Evolutionary conservation across 176 grass and related monocot genomes (phyloP), one percentile per base, ranked within the genome.

Genomic region (Chrysopogon serrulatus): DNA sequence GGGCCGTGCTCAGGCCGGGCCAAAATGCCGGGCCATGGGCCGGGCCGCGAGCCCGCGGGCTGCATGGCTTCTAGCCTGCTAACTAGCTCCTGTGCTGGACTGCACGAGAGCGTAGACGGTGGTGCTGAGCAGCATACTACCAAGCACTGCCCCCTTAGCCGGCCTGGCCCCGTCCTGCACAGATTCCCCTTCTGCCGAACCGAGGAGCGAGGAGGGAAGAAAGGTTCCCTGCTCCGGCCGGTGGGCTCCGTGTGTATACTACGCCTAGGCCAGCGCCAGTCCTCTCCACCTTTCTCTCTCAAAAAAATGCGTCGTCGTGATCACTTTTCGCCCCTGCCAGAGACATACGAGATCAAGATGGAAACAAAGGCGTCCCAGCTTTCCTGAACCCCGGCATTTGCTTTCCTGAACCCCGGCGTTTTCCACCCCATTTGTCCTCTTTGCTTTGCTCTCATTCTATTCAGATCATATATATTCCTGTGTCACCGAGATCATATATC

Each of bases 111-210:
- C 47, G 44, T 51, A 74, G 68, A 28, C 21, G 21, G 10, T 49
- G 28, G 14, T 27, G 40, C 68, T 57, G 66, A 13, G 61, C 34
- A 84, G 13, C n/a, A n/a, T n/a, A n/a, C n/a, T n/a, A 53, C 82
- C 73, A 77, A 84, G 41, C 73, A 18, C 44, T 56, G 73, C 8
- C 41, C 41, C 39, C 14, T 30, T 32, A 19, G 43, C 32, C 19
- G 36, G 33, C 68, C 0, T 59, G 51, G 37, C 71, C 37, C 48
- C 41, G 11, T 8, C 26, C 69, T 81, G 77, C 68, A 74, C 68
- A 86, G 84, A 86, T 86, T 80, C 84, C 77, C 66, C 56, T 80
- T 54, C 84, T 86, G 84, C 84, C 76, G 37, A 78, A 78, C 48
- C n/a, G n/a, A n/a, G n/a, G 73, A 42, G 45, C 63, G 45, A 70